Evolutionary conservation across 257 asterid species (phyloP).

Genomic region (Gentiana macrophylla): DNA sequence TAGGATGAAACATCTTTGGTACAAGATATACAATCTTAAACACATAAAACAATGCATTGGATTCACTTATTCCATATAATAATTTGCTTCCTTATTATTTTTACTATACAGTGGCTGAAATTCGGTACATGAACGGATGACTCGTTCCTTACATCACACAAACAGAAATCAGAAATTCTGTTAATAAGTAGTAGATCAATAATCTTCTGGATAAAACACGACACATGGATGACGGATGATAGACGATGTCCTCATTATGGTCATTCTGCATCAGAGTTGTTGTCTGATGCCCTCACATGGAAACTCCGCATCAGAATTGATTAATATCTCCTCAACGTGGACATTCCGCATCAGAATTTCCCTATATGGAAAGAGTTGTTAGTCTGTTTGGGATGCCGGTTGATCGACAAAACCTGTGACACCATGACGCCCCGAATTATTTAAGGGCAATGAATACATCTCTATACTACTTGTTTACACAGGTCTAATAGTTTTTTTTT

Average conservation of each 20-base stretch:
- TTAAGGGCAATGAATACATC: not conserved
- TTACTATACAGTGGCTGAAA: conserved; percentile 15
- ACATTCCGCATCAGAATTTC: too few relatives aligned
- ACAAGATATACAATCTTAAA: conserved; percentile 2
- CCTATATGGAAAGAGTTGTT: not conserved
- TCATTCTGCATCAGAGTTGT: too few relatives aligned
- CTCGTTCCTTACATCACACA: conserved; percentile 25
- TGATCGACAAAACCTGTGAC: conserved; percentile 4
- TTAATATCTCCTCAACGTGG: too few relatives aligned
- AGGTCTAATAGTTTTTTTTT: conserved; percentile 26
- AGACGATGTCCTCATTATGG: too few relatives aligned
- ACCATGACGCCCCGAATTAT: not conserved
- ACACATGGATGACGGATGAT: too few relatives aligned
- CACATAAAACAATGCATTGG: not conserved
- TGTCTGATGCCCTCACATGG: too few relatives aligned
- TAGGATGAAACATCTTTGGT: conserved; percentile 14
- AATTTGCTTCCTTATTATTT: conserved; percentile 10
- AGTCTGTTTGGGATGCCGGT: conserved; percentile 36
- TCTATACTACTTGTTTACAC: conserved; percentile 15
- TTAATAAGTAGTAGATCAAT: too few relatives aligned
- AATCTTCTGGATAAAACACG: too few relatives aligned
- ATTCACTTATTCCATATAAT: conserved; percentile 2
- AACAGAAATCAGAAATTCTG: conserved; percentile 18
- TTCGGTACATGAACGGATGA: conserved; percentile 13
- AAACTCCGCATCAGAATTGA: too few relatives aligned